Conservation (phyloP, 2,329 filamentous ascomycete genomes). For the Kalmusia sp. region DNA sequence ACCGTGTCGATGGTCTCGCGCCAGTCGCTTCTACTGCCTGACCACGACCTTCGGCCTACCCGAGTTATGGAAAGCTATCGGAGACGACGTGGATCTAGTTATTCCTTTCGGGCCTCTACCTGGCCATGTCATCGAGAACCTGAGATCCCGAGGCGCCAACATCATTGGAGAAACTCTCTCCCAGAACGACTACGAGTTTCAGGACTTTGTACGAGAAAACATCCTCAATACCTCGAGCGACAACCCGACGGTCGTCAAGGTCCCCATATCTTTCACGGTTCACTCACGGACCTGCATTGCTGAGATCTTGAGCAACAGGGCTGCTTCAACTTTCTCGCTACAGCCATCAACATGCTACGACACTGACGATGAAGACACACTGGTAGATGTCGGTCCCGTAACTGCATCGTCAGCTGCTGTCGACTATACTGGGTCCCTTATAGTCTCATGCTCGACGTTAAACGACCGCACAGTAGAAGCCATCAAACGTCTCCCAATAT, state of each 20-base stretch:
- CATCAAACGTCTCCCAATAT: slow-evolving; percentile 14
- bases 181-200: slow-evolving; percentile 7
- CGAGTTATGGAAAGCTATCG: slow-evolving; percentile 4
- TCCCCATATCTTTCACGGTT: slow-evolving; percentile 6
- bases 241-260: slow-evolving; percentile 7
- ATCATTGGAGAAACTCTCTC: slow-evolving; percentile 1
- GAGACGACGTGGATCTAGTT: slow-evolving; percentile 9
- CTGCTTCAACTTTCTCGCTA: slow-evolving; percentile 10
- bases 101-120: slow-evolving; percentile 9
- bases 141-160: neutral
- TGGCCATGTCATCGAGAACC: neutral
- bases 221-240: neutral
- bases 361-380: slow-evolving; percentile 13
- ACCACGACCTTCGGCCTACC: neutral
- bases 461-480: slow-evolving; percentile 9
- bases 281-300: slow-evolving; percentile 11
- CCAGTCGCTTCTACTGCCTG: slow-evolving; percentile 11
- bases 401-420: neutral
- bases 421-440: neutral
- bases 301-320: slow-evolving; percentile 11
- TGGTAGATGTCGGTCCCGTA: slow-evolving; percentile 6
- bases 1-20: slow-evolving; percentile 13
- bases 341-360: slow-evolving; percentile 8
- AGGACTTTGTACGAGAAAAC: slow-evolving; percentile 13
- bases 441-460: slow-evolving; percentile 5